These are phyloP conservation scores for Fusarium zealandicum DNA, from an alignment of 2,329 filamentous ascomycete species.

Conservation along the genomic window DNA sequence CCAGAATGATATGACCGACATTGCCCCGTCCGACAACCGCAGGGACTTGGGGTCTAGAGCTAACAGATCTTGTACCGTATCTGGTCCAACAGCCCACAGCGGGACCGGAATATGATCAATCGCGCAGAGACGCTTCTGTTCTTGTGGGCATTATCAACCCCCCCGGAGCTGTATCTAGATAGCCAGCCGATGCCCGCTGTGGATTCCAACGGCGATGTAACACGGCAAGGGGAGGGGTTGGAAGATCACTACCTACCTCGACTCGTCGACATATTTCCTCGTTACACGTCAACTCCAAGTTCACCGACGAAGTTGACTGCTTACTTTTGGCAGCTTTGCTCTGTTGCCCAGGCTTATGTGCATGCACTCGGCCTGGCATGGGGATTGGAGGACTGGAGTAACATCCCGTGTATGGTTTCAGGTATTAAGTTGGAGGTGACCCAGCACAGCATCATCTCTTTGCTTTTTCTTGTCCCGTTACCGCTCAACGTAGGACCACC, in stretches of 20 bases:
- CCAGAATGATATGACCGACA: not conserved
- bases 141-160: too few species aligned
- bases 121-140: too few species aligned
- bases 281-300: too few species aligned
- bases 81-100: not conserved
- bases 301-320: too few species aligned
- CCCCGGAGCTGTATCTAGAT: constrained; percentile 12
- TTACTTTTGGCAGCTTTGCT: too few species aligned
- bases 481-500: not conserved
- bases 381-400: too few species aligned
- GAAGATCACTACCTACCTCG: too few species aligned
- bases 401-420: constrained; percentile 3
- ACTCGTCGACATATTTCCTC: too few species aligned
- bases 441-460: not conserved
- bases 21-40: not conserved
- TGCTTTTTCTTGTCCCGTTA: not conserved
- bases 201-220: constrained; percentile 1
- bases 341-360: too few species aligned
- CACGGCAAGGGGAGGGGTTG: not conserved
- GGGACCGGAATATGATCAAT: too few species aligned
- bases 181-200: constrained; percentile 1
- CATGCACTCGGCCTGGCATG: too few species aligned
- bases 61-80: constrained; percentile 2
- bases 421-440: not conserved
- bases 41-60: constrained; percentile 2